phyloP scores from a whole-genome alignment of 371 early-diverging fungal genomes.

The Rhizopus stolonifer region DNA sequence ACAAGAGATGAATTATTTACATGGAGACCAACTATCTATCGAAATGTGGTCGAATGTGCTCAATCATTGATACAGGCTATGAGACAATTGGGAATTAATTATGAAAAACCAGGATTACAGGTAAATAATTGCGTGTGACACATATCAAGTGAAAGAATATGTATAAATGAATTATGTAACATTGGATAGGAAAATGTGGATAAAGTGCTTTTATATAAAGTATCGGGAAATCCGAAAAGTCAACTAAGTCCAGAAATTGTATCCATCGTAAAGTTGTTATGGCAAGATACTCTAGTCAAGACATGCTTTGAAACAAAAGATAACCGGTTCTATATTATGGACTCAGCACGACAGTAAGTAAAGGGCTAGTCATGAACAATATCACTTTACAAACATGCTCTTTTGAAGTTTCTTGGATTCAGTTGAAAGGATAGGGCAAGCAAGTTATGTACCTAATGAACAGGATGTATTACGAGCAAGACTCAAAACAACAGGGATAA shows the following conservation, averaged over 20 bases:
- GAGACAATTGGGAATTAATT: slow-evolving; percentile 20
- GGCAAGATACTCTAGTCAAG: slow-evolving; percentile 66
- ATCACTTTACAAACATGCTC: neutral
- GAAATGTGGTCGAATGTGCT: slow-evolving; percentile 77
- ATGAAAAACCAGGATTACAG: slow-evolving; percentile 1
- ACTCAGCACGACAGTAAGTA: slow-evolving; percentile 67
- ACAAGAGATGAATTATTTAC: slow-evolving; percentile 72
- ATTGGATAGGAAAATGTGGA: slow-evolving; percentile 4
- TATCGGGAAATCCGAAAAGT: slow-evolving; percentile 31
- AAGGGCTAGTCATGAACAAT: no score
- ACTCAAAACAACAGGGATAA: slow-evolving; percentile 84
- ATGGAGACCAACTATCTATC: slow-evolving; percentile 72
- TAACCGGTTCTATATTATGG: slow-evolving; percentile 77
- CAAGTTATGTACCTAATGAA: slow-evolving; percentile 57
- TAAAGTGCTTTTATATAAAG: slow-evolving; percentile 18
- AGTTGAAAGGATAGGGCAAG: slow-evolving; percentile 55
- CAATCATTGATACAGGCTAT: slow-evolving; percentile 65
- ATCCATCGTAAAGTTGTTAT: slow-evolving; percentile 63
- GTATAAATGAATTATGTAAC: neutral
- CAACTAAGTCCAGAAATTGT: slow-evolving; percentile 51
- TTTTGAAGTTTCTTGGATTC: slow-evolving; percentile 57
- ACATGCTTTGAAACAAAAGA: slow-evolving; percentile 54
- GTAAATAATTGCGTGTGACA: neutral
- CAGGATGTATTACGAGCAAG: slow-evolving; percentile 81
- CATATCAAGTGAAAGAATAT: no score